A percentile compares a stretch with the other conserved stretches of the same genome.
Evolutionary conservation across 2,329 filamentous ascomycete genomes (phyloP).

Genomic region (Neurospora sp.): DNA sequence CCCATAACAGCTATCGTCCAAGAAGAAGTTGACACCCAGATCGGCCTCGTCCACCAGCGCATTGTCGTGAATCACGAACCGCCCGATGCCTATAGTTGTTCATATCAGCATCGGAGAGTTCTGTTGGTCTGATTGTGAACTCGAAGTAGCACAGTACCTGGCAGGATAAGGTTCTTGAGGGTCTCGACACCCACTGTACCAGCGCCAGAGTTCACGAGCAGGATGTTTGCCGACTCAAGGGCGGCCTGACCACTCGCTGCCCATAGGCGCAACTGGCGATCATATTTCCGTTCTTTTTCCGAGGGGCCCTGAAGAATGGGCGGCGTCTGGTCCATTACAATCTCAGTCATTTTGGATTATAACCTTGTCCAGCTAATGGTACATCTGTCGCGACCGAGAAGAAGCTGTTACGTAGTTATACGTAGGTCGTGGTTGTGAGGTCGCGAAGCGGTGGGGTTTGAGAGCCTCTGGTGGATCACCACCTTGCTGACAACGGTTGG

Average conservation of each 20-base stretch:
- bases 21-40: constrained; percentile 92
- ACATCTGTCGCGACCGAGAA: background rate
- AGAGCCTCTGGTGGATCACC: constrained; percentile 2
- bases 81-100: constrained; percentile 58
- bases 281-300: constrained; percentile 70
- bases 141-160: constrained; percentile 39
- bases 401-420: background rate
- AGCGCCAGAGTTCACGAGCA: constrained; percentile 79
- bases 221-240: constrained; percentile 82
- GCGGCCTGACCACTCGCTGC: constrained; percentile 85
- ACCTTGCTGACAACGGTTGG: constrained; percentile 3
- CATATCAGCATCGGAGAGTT: constrained; percentile 13
- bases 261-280: constrained; percentile 91
- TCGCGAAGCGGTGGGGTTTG: background rate
- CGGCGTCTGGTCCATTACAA: constrained; percentile 34
- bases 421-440: constrained; percentile 1
- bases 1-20: constrained; percentile 70
- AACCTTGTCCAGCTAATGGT: background rate
- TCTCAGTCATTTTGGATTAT: constrained; percentile 32
- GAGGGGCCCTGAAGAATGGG: constrained; percentile 43
- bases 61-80: constrained; percentile 84
- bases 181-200: constrained; percentile 84
- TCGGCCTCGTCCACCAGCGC: constrained; percentile 69
- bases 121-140: background rate
- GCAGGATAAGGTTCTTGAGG: constrained; percentile 93